A percentile compares a stretch with the other conserved stretches of the same genome.
Conservation (phyloP, 768 basidiomycete species). For the Lactarius tabidus region DNA sequence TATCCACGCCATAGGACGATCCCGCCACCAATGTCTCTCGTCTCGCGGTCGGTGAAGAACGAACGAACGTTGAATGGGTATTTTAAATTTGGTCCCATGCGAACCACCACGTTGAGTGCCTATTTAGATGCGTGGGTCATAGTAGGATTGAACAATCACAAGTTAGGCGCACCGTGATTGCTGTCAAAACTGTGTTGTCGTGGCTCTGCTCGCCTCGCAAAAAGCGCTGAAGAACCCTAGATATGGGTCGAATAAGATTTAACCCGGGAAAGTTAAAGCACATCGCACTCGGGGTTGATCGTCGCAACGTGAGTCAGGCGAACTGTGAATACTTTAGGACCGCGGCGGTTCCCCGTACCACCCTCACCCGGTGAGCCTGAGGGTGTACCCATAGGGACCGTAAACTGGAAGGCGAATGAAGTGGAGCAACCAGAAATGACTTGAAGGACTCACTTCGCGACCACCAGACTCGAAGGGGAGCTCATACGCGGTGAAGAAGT, state of each 20-base stretch:
- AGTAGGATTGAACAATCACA: neutral
- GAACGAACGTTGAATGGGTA: slow-evolving; percentile 72
- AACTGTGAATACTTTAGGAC: slow-evolving; percentile 66
- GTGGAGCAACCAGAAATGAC: neutral
- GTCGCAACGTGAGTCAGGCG: slow-evolving; percentile 63
- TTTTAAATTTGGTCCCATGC: slow-evolving; percentile 65
- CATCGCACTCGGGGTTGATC: slow-evolving; percentile 77
- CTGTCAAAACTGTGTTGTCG: slow-evolving; percentile 64
- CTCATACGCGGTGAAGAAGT: slow-evolving; percentile 58
- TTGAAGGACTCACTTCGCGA: slow-evolving; percentile 42
- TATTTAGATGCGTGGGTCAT: slow-evolving; percentile 28
- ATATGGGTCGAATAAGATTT: neutral
- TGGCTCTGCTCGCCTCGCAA: slow-evolving; percentile 60
- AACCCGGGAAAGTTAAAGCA: slow-evolving; percentile 28
- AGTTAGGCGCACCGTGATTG: slow-evolving; percentile 49
- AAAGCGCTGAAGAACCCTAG: slow-evolving; percentile 61
- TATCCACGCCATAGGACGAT: slow-evolving; percentile 75
- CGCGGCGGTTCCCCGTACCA: slow-evolving; percentile 24
- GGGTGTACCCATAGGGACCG: slow-evolving; percentile 46
- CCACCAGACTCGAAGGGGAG: slow-evolving; percentile 51
- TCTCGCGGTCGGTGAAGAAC: slow-evolving; percentile 61
- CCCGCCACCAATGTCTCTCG: slow-evolving; percentile 53
- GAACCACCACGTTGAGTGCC: slow-evolving; percentile 72
- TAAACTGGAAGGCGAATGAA: slow-evolving; percentile 44
- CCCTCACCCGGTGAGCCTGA: slow-evolving; percentile 3